phyloP scores from a whole-genome alignment of 768 basidiomycete genomes.

The Suillus spraguei region DNA sequence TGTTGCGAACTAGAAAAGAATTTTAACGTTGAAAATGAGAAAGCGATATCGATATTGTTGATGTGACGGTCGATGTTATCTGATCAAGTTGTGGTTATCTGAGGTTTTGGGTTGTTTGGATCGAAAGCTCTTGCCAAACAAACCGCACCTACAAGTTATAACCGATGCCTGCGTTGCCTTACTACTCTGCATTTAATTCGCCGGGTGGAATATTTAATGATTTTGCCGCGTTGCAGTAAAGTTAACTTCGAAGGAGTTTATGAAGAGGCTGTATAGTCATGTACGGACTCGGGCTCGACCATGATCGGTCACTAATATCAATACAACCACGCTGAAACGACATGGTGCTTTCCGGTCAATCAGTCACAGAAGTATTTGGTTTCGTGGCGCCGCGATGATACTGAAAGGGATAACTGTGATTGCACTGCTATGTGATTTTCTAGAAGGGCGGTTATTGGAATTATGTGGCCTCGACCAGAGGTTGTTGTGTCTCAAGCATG shows the following conservation, averaged over 20 bases:
- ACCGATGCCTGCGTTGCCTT: neutral
- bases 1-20: neutral
- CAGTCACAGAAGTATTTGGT: constrained; percentile 9
- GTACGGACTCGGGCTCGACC: neutral
- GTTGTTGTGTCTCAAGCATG: neutral
- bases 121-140: constrained; percentile 11
- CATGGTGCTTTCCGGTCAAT: neutral
- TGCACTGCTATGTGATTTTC: constrained; percentile 7
- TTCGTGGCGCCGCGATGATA: neutral
- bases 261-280: constrained; percentile 1
- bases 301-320: constrained; percentile 4
- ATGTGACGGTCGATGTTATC: neutral
- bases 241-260: neutral
- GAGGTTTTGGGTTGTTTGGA: constrained; percentile 2
- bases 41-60: neutral
- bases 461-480: neutral
- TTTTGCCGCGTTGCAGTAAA: neutral
- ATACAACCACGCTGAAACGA: constrained; percentile 6
- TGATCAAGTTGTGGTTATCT: neutral
- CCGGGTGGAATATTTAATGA: constrained; percentile 3
- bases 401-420: neutral
- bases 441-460: constrained; percentile 5
- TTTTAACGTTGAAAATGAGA: neutral
- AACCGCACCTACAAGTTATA: neutral
- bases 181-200: neutral